Evolutionary conservation across 768 basidiomycete species (phyloP).

Genomic region (Coprinellus micaceus): DNA sequence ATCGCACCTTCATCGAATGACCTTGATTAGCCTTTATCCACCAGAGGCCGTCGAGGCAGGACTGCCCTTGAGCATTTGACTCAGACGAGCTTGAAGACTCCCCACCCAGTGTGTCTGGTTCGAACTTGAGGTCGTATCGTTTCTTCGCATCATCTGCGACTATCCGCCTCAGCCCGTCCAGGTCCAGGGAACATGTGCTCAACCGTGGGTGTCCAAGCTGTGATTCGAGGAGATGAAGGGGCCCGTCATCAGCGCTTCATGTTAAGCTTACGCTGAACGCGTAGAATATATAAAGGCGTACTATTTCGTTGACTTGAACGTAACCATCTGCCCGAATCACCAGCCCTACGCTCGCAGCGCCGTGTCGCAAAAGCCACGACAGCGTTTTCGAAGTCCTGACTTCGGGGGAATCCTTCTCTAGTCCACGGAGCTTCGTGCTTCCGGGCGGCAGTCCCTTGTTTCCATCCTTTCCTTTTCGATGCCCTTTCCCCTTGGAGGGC

Average conservation of each 20-base stretch:
- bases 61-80: neutral
- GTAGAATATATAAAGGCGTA: slow-evolving; percentile 38
- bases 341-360: slow-evolving; percentile 72
- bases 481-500: neutral
- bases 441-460: neutral
- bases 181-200: slow-evolving; percentile 56
- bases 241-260: too few species aligned
- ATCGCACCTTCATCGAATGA: slow-evolving; percentile 72
- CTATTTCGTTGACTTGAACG: slow-evolving; percentile 77
- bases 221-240: too few species aligned
- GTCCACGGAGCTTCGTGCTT: slow-evolving; percentile 50
- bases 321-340: slow-evolving; percentile 82
- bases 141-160: slow-evolving; percentile 67
- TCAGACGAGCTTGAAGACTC: neutral
- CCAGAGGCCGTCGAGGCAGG: slow-evolving; percentile 35
- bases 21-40: slow-evolving; percentile 92
- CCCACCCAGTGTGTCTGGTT: slow-evolving; percentile 29
- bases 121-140: slow-evolving; percentile 53
- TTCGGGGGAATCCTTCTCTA: slow-evolving; percentile 60
- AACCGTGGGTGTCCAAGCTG: slow-evolving; percentile 13
- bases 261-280: too few species aligned
- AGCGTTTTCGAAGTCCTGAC: slow-evolving; percentile 80
- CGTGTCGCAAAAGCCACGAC: slow-evolving; percentile 90
- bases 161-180: slow-evolving; percentile 49
- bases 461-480: slow-evolving; percentile 2